Conservation (phyloP, 257 asterid genomes). For the Verbascum thapsus region DNA sequence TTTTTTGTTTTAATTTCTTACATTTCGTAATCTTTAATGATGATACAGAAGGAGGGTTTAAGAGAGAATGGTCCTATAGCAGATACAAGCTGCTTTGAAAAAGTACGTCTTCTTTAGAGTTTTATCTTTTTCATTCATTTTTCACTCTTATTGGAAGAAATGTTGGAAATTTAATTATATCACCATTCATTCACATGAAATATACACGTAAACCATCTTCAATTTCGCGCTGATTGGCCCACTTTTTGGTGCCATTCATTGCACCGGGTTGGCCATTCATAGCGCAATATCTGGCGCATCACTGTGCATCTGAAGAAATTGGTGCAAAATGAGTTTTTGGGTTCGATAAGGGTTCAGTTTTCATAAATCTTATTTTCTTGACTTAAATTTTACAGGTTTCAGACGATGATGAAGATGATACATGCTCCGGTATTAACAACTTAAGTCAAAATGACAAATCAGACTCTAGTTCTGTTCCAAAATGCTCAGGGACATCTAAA, state of each 20-base stretch:
- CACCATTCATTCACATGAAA: constrained; percentile 2
- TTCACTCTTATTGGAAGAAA: neutral
- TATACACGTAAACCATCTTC: too few species aligned
- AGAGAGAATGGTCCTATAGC: constrained; percentile 50
- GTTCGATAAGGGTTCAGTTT: neutral
- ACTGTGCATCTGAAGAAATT: too few species aligned
- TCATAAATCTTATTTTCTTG: neutral
- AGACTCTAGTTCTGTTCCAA: constrained; percentile 45
- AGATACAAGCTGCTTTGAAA: constrained; percentile 55
- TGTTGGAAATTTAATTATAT: neutral
- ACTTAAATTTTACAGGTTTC: constrained; percentile 47
- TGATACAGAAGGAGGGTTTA: constrained; percentile 67
- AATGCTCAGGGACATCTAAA: constrained; percentile 37
- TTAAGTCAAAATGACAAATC: constrained; percentile 57
- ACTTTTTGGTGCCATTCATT: too few species aligned
- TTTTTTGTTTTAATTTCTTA: neutral
- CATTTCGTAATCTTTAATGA: neutral
- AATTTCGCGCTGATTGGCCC: too few species aligned
- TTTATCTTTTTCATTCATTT: constrained; percentile 6
- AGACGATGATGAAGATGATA: constrained; percentile 84
- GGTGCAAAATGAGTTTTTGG: too few species aligned
- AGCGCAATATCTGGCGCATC: too few species aligned
- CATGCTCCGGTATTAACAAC: constrained; percentile 44
- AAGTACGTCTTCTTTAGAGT: constrained; percentile 44
- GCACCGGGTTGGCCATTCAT: too few species aligned